Evolutionary conservation across 805 yeast genomes (phyloP).

Genomic region (Candida verbasci): DNA sequence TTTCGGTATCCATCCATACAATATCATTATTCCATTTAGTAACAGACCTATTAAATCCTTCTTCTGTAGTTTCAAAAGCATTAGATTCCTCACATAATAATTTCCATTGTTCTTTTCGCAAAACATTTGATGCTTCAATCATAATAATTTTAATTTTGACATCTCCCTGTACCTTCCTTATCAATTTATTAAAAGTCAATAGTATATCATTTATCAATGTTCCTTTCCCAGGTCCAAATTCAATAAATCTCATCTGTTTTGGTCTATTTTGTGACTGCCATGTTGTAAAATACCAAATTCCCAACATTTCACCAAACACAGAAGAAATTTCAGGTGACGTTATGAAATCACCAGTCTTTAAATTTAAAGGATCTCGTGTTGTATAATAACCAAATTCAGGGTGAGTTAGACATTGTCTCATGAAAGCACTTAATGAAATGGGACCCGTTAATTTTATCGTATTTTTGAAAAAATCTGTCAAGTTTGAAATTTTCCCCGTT

Average conservation of each 20-base stretch:
- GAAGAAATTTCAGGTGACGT: constrained; percentile 87
- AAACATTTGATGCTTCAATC: constrained; percentile 69
- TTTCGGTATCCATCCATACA: constrained; percentile 58
- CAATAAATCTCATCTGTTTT: constrained; percentile 50
- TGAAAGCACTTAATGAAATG: constrained; percentile 63
- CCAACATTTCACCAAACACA: constrained; percentile 82
- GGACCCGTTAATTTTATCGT: constrained; percentile 72
- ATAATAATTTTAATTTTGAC: constrained; percentile 42
- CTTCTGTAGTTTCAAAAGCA: constrained; percentile 17
- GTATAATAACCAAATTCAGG: constrained; percentile 79
- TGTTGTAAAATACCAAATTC: constrained; percentile 59
- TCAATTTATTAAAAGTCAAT: constrained; percentile 41
- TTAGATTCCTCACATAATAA: constrained; percentile 38
- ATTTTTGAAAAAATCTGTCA: constrained; percentile 39
- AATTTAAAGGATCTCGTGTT: constrained; percentile 67
- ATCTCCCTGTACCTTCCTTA: constrained; percentile 33
- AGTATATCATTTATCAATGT: constrained; percentile 69
- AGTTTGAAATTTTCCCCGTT: constrained; percentile 15
- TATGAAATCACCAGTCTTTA: constrained; percentile 63
- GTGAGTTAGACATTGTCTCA: constrained; percentile 78
- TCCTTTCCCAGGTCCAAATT: constrained; percentile 85
- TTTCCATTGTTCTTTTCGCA: constrained; percentile 53
- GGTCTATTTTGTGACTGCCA: constrained; percentile 60
- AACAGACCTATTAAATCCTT: constrained; percentile 31
- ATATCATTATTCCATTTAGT: constrained; percentile 52